These are phyloP conservation scores for Crithidia brevicula DNA, from an alignment of 208 protist genomes.

Conservation along the genomic window DNA sequence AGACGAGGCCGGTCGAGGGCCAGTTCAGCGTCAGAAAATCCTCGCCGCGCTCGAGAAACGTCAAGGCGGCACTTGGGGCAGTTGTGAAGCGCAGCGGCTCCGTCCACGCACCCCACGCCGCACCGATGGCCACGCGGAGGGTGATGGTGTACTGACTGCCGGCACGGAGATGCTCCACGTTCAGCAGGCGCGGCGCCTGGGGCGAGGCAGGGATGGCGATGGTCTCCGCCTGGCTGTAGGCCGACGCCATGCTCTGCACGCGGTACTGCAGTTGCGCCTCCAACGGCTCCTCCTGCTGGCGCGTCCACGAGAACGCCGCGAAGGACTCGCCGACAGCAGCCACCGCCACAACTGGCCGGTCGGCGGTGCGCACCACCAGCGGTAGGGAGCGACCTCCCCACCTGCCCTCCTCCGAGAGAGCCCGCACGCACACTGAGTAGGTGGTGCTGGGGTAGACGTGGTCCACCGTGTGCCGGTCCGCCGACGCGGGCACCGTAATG, in stretches of 20 bases:
- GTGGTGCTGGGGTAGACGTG: slow-evolving; percentile 66
- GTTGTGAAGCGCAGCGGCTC: slow-evolving; percentile 70
- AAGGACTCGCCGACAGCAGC: slow-evolving; percentile 81
- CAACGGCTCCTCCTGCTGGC: slow-evolving; percentile 42
- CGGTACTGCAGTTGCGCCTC: slow-evolving; percentile 80
- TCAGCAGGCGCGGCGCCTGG: slow-evolving; percentile 41
- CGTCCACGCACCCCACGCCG: slow-evolving; percentile 90
- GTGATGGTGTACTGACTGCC: slow-evolving; percentile 73
- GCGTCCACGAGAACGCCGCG: slow-evolving; percentile 76
- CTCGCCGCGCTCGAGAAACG: slow-evolving; percentile 86
- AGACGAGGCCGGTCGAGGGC: slow-evolving; percentile 30
- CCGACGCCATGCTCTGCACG: slow-evolving; percentile 51
- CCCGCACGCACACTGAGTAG: slow-evolving; percentile 79
- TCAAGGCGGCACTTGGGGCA: slow-evolving; percentile 37
- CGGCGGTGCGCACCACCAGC: slow-evolving; percentile 69
- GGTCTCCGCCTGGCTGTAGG: slow-evolving; percentile 54
- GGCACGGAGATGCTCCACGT: slow-evolving; percentile 67
- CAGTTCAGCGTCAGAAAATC: slow-evolving; percentile 84
- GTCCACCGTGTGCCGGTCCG: slow-evolving; percentile 50
- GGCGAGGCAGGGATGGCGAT: slow-evolving; percentile 18
- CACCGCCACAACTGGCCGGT: slow-evolving; percentile 49
- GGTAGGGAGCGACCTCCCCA: slow-evolving; percentile 76
- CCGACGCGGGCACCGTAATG: slow-evolving; percentile 28
- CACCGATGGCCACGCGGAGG: slow-evolving; percentile 71
- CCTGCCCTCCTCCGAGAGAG: slow-evolving; percentile 61